These are phyloP conservation scores for Cyberlindnera maclurae DNA, from an alignment of 805 yeast genomes.

Conservation along the genomic window DNA sequence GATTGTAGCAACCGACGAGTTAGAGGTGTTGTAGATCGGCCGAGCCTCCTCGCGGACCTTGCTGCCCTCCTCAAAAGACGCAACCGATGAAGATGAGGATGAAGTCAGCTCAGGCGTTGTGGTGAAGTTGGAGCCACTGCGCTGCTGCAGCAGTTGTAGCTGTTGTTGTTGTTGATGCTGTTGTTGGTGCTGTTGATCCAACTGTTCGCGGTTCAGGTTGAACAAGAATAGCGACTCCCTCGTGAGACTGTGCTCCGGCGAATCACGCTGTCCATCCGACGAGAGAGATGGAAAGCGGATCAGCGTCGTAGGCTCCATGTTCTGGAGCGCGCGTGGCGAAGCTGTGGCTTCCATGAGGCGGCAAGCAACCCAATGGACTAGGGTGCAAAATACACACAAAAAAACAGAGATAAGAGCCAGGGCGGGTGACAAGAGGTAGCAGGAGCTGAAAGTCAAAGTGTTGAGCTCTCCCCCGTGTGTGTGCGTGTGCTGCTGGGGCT, in stretches of 20 bases:
- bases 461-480: too few relatives aligned
- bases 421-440: too few relatives aligned
- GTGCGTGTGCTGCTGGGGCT: too few relatives aligned
- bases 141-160: neutral
- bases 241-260: slow-evolving; percentile 3
- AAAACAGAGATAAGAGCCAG: too few relatives aligned
- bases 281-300: too few relatives aligned
- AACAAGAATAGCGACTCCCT: slow-evolving; percentile 10
- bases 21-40: slow-evolving; percentile 13
- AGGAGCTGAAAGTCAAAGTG: too few relatives aligned
- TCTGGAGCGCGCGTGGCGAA: too few relatives aligned
- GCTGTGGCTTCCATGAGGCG: too few relatives aligned
- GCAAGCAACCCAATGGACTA: neutral
- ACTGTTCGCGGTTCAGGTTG: slow-evolving; percentile 3
- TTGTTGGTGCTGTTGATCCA: slow-evolving; percentile 1
- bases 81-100: slow-evolving; percentile 12
- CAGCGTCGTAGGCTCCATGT: too few relatives aligned
- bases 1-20: slow-evolving; percentile 21
- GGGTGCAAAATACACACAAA: too few relatives aligned
- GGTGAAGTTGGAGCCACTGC: slow-evolving; percentile 11
- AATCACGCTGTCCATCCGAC: too few relatives aligned
- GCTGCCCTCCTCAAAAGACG: slow-evolving; percentile 18
- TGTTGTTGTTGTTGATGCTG: neutral
- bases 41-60: slow-evolving; percentile 13
- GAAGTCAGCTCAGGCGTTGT: slow-evolving; percentile 13